phyloP scores from a whole-genome alignment of 805 yeast species.

The Saccharomyces mikatae region DNA sequence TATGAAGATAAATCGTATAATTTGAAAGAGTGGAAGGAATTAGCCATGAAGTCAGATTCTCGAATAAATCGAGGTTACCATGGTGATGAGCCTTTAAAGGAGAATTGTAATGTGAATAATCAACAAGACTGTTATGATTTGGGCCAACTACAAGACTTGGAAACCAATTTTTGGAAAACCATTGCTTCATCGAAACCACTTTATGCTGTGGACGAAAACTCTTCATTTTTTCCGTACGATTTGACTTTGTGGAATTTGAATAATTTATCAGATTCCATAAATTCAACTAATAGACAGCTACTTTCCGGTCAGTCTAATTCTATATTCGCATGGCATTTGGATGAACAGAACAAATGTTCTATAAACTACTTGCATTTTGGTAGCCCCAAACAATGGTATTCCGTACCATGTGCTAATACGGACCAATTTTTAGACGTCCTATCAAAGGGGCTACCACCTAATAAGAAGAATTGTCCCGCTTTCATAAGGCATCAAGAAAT shows the following conservation, averaged over 20 bases:
- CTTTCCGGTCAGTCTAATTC: conserved; percentile 91
- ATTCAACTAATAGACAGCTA: conserved; percentile 50
- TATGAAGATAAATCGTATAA: conserved; percentile 58
- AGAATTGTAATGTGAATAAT: conserved; percentile 12
- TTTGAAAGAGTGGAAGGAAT: conserved; percentile 64
- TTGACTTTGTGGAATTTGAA: conserved; percentile 68
- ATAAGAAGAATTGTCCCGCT: conserved; percentile 54
- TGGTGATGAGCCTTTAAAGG: conserved; percentile 27
- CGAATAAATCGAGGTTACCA: background rate
- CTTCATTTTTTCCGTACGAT: conserved; percentile 53
- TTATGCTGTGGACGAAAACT: conserved; percentile 82
- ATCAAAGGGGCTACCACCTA: conserved; percentile 60
- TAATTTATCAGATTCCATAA: conserved; percentile 61
- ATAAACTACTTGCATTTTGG: conserved; percentile 84
- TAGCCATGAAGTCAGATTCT: conserved; percentile 29
- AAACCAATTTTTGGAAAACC: conserved; percentile 67
- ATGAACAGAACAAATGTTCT: conserved; percentile 78
- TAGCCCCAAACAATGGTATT: conserved; percentile 89
- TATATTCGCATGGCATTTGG: conserved; percentile 83
- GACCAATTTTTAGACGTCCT: conserved; percentile 51
- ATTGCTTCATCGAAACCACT: conserved; percentile 65
- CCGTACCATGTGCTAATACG: conserved; percentile 62
- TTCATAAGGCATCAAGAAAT: conserved; percentile 78
- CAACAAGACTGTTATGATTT: conserved; percentile 15
- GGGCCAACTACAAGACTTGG: conserved; percentile 53